phyloP scores from a whole-genome alignment of 2,329 filamentous ascomycete species.

The Lasiodiplodia sp. region DNA sequence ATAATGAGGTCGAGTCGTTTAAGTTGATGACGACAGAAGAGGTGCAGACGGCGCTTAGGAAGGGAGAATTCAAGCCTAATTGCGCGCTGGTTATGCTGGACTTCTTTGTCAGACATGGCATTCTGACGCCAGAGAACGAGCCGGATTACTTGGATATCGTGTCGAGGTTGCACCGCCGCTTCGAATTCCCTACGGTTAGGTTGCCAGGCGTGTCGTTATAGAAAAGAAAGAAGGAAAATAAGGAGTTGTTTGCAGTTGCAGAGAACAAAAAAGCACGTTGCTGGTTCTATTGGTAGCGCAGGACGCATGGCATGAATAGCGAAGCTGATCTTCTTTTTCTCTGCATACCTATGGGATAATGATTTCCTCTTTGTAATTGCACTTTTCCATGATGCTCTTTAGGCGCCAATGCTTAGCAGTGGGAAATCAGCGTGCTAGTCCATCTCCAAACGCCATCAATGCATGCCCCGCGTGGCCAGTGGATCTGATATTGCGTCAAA shows the following conservation, averaged over 20 bases:
- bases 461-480: slow-evolving; percentile 16
- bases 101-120: slow-evolving; percentile 86
- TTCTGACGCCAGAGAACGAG: slow-evolving; percentile 82
- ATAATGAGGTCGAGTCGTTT: slow-evolving; percentile 90
- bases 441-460: slow-evolving; percentile 29
- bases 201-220: slow-evolving; percentile 34
- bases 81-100: slow-evolving; percentile 85
- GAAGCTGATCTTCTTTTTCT: slow-evolving; percentile 33
- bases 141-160: slow-evolving; percentile 78
- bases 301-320: slow-evolving; percentile 37
- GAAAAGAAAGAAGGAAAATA: slow-evolving; percentile 36
- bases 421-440: slow-evolving; percentile 6
- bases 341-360: slow-evolving; percentile 9
- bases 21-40: slow-evolving; percentile 79
- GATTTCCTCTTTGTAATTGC: neutral
- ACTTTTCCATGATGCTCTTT: slow-evolving; percentile 14
- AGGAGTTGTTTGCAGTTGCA: slow-evolving; percentile 26
- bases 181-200: slow-evolving; percentile 72
- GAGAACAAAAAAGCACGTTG: slow-evolving; percentile 36
- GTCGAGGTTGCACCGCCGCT: slow-evolving; percentile 74
- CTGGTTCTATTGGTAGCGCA: slow-evolving; percentile 31
- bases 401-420: slow-evolving; percentile 19
- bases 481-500: neutral
- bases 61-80: slow-evolving; percentile 89
- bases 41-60: slow-evolving; percentile 71